Conservation (phyloP, 352 stramenopile species). For the Albugo laibachii region DNA sequence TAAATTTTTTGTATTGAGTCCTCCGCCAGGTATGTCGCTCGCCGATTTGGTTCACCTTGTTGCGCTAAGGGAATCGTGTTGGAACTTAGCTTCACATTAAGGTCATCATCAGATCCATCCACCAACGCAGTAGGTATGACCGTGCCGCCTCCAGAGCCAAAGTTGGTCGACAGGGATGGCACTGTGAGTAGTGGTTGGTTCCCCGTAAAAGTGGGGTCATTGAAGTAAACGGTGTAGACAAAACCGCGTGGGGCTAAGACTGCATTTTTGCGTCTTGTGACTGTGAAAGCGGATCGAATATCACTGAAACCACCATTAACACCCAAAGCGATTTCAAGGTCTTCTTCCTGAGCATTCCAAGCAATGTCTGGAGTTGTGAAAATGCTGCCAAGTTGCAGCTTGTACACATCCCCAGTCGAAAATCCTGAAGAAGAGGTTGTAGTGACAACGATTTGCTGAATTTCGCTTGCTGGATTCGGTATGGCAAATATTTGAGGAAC, state of each 20-base stretch:
- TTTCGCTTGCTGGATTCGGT: slow-evolving; percentile 41
- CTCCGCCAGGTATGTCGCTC: slow-evolving; percentile 17
- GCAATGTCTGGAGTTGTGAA: slow-evolving; percentile 17
- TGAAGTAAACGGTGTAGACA: slow-evolving; percentile 65
- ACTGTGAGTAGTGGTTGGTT: slow-evolving; percentile 15
- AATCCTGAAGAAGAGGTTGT: neutral
- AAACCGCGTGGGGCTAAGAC: slow-evolving; percentile 25
- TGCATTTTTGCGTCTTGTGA: slow-evolving; percentile 14
- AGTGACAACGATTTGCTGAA: slow-evolving; percentile 29
- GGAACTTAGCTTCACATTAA: slow-evolving; percentile 11
- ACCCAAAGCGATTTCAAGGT: slow-evolving; percentile 13
- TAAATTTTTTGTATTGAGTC: slow-evolving; percentile 23
- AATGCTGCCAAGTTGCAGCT: slow-evolving; percentile 11
- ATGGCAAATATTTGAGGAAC: slow-evolving; percentile 53
- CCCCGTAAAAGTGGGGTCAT: slow-evolving; percentile 17
- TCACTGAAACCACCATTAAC: too few species aligned
- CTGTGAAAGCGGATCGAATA: slow-evolving; percentile 3
- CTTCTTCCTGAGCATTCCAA: slow-evolving; percentile 34
- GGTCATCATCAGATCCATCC: neutral
- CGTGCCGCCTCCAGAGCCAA: slow-evolving; percentile 14
- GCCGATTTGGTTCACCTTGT: slow-evolving; percentile 7
- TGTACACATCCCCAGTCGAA: slow-evolving; percentile 14
- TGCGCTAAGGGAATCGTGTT: slow-evolving; percentile 33
- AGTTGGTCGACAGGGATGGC: slow-evolving; percentile 3
- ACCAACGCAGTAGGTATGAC: neutral